Conservation (phyloP, 192 early-diverging fungal genomes). For the Coemansia sp. region DNA sequence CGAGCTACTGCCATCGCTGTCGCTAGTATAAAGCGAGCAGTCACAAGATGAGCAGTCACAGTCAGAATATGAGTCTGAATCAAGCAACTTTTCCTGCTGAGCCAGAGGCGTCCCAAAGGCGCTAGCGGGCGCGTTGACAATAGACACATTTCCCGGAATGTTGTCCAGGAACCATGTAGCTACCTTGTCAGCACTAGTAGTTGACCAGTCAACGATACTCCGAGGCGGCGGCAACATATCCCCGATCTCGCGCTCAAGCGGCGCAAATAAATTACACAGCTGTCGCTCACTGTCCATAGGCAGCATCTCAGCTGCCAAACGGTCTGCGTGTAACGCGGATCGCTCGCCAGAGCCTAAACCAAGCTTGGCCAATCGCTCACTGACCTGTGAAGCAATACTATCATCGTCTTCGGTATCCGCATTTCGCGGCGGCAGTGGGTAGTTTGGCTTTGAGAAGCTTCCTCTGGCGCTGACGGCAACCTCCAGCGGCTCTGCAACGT, state of each 20-base stretch:
- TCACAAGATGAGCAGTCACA: constrained; percentile 43
- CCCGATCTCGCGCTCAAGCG: constrained; percentile 22
- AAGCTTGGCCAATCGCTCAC: constrained; percentile 43
- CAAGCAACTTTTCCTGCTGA: constrained; percentile 19
- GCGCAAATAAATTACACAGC: constrained; percentile 7
- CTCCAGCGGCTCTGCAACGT: constrained; percentile 34
- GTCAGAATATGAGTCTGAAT: constrained; percentile 30
- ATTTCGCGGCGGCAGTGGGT: constrained; percentile 6
- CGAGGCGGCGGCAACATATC: constrained; percentile 41
- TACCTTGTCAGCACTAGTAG: constrained; percentile 44
- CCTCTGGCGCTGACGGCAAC: constrained; percentile 35
- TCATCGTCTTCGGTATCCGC: constrained; percentile 27
- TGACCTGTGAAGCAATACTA: constrained; percentile 52
- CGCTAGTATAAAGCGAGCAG: constrained; percentile 39
- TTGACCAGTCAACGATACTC: constrained; percentile 51
- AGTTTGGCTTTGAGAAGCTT: constrained; percentile 38
- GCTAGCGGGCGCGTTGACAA: constrained; percentile 32
- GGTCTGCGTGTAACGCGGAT: not conserved
- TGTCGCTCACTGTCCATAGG: not conserved
- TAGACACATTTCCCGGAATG: constrained; percentile 51
- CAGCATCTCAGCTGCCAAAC: not conserved
- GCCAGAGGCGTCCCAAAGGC: constrained; percentile 39
- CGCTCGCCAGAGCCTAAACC: not conserved
- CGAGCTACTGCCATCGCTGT: constrained; percentile 14
- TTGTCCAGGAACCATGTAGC: constrained; percentile 58